Base-by-base conservation (phyloP, 208 protist species). In the Leishmania major region DNA sequence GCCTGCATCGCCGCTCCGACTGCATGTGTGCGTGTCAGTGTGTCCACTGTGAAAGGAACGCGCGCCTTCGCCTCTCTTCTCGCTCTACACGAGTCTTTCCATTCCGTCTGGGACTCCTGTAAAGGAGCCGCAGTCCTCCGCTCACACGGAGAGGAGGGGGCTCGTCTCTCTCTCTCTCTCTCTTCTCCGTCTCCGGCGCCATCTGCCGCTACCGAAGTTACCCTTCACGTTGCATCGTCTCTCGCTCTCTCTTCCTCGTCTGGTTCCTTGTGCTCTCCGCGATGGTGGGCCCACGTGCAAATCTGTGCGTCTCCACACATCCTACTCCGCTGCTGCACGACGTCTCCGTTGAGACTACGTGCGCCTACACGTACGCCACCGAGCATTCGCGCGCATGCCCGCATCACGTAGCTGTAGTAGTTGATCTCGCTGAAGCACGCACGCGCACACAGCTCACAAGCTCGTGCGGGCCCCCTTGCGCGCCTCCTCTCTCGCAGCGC, bases 201-300 rank as follows among this genome's bases (percentile, higher is more conserved):
- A 64, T 25, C 22, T 10, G 28, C 59, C 28, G 28, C 59, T 64
- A 64, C 59, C 2, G 28, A n/a, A 64, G 28, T 64, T n/a, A 2
- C 28, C 59, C 59, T 15, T 35, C 25, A 19, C 60, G 1, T 1
- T 57, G 45, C 37, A 78, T 47, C 25, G 22, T 2, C 40, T 55
- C 37, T 66, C 64, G 66, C 22, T 47, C 75, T 37, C 49, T 28
- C 51, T 49, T 78, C n/a, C 17, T 78, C 10, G 31, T 69, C 37
- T 80, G 15, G 43, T 45, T 79, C 75, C 73, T 79, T 79, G 25
- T 47, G 67, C 22, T 77, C 25, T 11, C 72, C 28, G 28, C 19
- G 59, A 57, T 47, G 7, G 8, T 60, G 60, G 31, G 5, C 47
- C 22, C 31, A 40, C 19, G 28, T 19, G 53, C 47, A 28, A 66